Conservation (phyloP, 345 rosid species). For the Eucalyptus sideroxylon region DNA sequence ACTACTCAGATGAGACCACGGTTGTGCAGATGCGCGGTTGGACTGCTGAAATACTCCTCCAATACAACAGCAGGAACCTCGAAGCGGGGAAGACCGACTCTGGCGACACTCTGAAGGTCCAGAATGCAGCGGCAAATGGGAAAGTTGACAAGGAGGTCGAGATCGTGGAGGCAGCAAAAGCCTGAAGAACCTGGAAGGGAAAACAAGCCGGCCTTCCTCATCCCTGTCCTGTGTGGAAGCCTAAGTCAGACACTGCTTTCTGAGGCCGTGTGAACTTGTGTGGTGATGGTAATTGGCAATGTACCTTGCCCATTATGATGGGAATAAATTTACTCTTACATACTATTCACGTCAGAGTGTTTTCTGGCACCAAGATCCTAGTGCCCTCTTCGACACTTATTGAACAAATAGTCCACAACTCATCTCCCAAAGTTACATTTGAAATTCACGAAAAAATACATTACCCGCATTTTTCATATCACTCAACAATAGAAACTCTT, state of each 20-base stretch:
- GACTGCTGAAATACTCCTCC: not conserved
- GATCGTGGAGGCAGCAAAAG: not conserved
- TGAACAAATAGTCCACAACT: not conserved
- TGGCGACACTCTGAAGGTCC: not conserved
- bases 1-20: not conserved
- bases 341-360: not conserved
- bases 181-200: not conserved
- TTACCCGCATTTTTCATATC: not conserved
- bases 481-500: not conserved
- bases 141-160: not conserved
- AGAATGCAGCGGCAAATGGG: not conserved
- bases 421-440: not conserved
- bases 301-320: not conserved
- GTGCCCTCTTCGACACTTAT: not conserved
- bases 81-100: not conserved
- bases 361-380: not conserved
- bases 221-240: not conserved
- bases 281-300: not conserved
- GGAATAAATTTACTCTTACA: not conserved
- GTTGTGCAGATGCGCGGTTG: not conserved
- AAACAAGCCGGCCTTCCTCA: not conserved
- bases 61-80: not conserved
- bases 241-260: not conserved
- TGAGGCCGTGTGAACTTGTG: not conserved
- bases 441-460: not conserved